These are phyloP conservation scores for Aspergillus sp. DNA, from an alignment of 2,329 filamentous ascomycete species.

Conservation along the genomic window DNA sequence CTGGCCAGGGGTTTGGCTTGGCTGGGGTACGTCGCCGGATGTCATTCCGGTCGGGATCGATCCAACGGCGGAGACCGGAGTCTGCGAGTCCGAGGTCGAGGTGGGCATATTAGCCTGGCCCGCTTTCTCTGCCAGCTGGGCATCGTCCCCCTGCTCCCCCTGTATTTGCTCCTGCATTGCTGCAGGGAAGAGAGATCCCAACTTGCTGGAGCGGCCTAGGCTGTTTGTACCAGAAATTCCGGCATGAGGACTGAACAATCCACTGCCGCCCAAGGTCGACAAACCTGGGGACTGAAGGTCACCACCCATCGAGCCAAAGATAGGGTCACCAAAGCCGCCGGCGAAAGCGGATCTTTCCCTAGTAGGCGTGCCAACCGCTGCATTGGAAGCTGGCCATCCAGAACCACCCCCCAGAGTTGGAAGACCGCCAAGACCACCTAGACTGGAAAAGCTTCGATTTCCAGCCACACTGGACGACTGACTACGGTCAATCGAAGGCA, in stretches of 20 bases:
- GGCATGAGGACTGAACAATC: constrained; percentile 57
- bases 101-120: constrained; percentile 22
- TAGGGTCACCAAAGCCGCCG: constrained; percentile 48
- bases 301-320: constrained; percentile 62
- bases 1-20: constrained; percentile 28
- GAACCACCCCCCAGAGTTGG: constrained; percentile 45
- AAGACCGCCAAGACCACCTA: constrained; percentile 46
- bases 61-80: constrained; percentile 29
- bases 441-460: constrained; percentile 57
- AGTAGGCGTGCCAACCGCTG: constrained; percentile 66
- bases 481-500: constrained; percentile 70
- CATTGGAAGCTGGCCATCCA: constrained; percentile 47
- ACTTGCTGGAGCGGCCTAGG: constrained; percentile 67
- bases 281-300: constrained; percentile 56
- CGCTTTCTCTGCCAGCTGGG: constrained; percentile 25
- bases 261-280: constrained; percentile 33
- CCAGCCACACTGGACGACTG: constrained; percentile 84
- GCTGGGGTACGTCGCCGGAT: constrained; percentile 23
- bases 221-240: constrained; percentile 53
- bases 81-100: constrained; percentile 27
- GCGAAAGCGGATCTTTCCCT: constrained; percentile 47
- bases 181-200: constrained; percentile 77
- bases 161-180: constrained; percentile 92
- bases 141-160: constrained; percentile 45
- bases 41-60: constrained; percentile 24